Base-by-base conservation (phyloP, 2,329 filamentous ascomycete species). In the Hypoxylon sp. region DNA sequence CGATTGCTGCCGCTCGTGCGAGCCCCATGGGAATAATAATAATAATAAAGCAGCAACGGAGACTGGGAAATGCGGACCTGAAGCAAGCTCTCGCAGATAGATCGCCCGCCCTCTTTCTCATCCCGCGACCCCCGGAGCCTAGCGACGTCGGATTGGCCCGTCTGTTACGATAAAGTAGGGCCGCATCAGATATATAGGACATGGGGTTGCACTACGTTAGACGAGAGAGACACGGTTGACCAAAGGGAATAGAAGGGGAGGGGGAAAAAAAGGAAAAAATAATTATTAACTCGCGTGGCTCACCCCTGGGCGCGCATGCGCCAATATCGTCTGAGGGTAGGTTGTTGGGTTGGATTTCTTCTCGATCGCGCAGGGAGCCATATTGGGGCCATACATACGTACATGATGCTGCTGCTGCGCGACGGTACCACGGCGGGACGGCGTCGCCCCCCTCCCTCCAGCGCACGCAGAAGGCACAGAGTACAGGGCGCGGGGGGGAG, bases 281-380 rank as follows among this genome's bases (percentile, higher is more conserved):
- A 22, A 22, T 22, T 22, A 60, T 63, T 58, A 59, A 47, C 63
- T 67, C 63, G 67, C 67, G 67, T 69, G 67, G 19, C 22, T 57
- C 47, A 33, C n/a, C 46, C 59, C 19, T 39, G 58, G 50, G 29
- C 54, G 42, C 54, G 59, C 46, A 53, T 58, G 57, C 46, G 48
- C 60, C 57, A 39, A 58, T 64, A 52, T 63, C 61, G 60, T 17
- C 55, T 48, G 50, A 66, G 63, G 57, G 54, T 42, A 42, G 37
- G 37, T 42, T 17, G 14, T 42, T 17, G 37, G 37, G n/a, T 17
- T 42, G n/a, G 39, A 42, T 46, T 9, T 31, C 31, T 52, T 50
- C 66, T 69, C 69, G 69, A 71, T 69, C 69, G 69, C 66, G 69
- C 66, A 69, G 69, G 63, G 69, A 69, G 63, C 69, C 69, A 66